These are phyloP conservation scores for Leptosphaerulina australis DNA, from an alignment of 2,329 filamentous ascomycete genomes.

Conservation along the genomic window DNA sequence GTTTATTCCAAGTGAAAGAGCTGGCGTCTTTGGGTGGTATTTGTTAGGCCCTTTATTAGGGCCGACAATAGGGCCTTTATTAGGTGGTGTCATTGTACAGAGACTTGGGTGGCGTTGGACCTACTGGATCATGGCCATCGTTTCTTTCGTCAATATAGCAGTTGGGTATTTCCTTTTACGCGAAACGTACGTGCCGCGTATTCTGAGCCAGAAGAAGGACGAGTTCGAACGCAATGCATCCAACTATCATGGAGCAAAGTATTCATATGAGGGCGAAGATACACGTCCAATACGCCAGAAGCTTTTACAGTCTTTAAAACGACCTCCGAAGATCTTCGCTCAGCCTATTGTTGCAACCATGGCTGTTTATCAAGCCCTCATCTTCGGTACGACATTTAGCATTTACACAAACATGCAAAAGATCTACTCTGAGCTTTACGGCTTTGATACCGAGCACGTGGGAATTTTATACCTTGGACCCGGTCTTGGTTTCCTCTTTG, in stretches of 20 bases:
- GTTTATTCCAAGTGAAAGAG: constrained; percentile 55
- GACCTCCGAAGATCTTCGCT: constrained; percentile 52
- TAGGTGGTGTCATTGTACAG: constrained; percentile 54
- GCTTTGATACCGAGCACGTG: constrained; percentile 55
- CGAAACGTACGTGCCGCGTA: constrained; percentile 54
- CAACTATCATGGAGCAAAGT: constrained; percentile 39
- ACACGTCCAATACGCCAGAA: constrained; percentile 46
- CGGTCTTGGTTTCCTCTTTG: constrained; percentile 52
- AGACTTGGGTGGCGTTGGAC: constrained; percentile 56
- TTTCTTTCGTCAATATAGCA: constrained; percentile 49
- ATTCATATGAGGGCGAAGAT: constrained; percentile 54
- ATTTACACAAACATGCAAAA: constrained; percentile 58
- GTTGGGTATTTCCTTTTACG: constrained; percentile 52
- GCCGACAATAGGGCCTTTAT: constrained; percentile 51
- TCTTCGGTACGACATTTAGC: constrained; percentile 57
- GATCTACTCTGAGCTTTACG: constrained; percentile 53
- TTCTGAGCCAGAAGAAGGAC: constrained; percentile 47
- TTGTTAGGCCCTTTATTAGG: constrained; percentile 53
- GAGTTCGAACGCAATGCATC: constrained; percentile 40
- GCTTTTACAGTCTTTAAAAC: constrained; percentile 46
- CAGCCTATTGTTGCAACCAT: constrained; percentile 56
- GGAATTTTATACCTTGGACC: constrained; percentile 55
- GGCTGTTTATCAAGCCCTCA: constrained; percentile 54
- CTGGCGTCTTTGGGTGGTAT: constrained; percentile 56
- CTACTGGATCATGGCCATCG: constrained; percentile 55